These are phyloP conservation scores for Scytalidium lignicola DNA, from an alignment of 2,329 filamentous ascomycete species.

Conservation along the genomic window DNA sequence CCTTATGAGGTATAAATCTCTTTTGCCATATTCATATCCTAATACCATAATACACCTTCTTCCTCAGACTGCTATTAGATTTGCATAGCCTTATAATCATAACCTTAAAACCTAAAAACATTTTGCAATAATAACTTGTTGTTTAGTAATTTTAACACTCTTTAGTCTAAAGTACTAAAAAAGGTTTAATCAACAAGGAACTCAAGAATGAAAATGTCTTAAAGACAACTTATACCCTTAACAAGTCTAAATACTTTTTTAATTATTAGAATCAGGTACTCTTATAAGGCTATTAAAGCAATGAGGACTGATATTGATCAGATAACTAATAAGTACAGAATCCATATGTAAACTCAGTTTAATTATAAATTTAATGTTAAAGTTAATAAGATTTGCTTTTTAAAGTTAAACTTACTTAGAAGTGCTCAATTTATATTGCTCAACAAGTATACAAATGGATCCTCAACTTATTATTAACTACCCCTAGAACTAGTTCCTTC, in stretches of 20 bases:
- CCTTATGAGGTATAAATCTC: background rate
- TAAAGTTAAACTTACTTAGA: background rate
- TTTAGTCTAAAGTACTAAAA: too few relatives aligned
- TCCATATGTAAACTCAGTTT: conserved; percentile 1
- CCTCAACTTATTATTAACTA: conserved; percentile 5
- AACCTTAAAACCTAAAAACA: conserved; percentile 3
- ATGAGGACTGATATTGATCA: background rate
- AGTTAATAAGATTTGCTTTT: background rate
- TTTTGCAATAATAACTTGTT: conserved; percentile 1
- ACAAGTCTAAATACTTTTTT: background rate
- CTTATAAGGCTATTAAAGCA: background rate
- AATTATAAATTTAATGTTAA: background rate
- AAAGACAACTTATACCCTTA: conserved; percentile 1
- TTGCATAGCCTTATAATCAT: conserved; percentile 2
- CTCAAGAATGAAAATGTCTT: conserved; percentile 1
- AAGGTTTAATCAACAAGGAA: conserved; percentile 1
- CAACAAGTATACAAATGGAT: conserved; percentile 1
- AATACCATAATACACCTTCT: conserved; percentile 1
- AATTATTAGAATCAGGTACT: conserved; percentile 1
- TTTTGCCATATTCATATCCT: background rate
- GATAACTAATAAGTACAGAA: background rate
- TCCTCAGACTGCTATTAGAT: conserved; percentile 3
- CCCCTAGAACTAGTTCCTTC: background rate
- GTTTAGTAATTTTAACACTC: conserved; percentile 1
- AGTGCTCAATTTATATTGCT: too few relatives aligned